phyloP scores from a whole-genome alignment of 202 grass and related monocot genomes.

The Digitaria exilis region DNA sequence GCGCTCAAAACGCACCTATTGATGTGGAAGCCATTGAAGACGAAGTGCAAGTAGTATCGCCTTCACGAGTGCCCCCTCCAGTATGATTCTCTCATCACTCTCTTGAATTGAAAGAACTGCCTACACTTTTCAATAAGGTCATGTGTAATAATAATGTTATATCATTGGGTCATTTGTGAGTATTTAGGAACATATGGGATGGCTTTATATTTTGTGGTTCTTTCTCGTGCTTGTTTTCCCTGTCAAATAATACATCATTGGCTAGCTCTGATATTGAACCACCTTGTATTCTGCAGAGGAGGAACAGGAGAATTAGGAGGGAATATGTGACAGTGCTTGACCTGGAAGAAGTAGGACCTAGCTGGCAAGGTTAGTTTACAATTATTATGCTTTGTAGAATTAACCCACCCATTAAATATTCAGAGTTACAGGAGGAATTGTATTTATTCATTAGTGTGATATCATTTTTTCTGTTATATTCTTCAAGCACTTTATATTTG shows the following conservation, averaged over 20 bases:
- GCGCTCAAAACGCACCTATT: conserved; percentile 49
- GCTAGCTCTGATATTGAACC: neutral
- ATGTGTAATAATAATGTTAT: neutral
- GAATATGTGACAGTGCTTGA: conserved; percentile 47
- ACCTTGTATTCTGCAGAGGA: conserved; percentile 53
- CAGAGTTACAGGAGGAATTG: neutral
- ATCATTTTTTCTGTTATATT: neutral
- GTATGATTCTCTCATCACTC: conserved; percentile 6
- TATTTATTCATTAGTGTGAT: neutral
- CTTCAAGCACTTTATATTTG: conserved; percentile 6
- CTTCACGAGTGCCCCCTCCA: conserved; percentile 49
- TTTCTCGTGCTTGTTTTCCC: neutral
- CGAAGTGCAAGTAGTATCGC: conserved; percentile 53
- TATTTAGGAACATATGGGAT: neutral
- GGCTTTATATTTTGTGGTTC: neutral
- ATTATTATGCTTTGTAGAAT: neutral
- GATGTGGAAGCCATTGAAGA: conserved; percentile 67
- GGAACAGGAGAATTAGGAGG: conserved; percentile 41
- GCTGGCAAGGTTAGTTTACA: conserved; percentile 45
- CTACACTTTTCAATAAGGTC: neutral
- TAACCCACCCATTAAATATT: conserved; percentile 17
- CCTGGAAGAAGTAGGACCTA: conserved; percentile 46
- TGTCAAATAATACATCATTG: conserved; percentile 3
- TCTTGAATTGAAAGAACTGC: neutral
- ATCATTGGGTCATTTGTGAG: neutral